These are phyloP conservation scores for Primulina eburnea DNA, from an alignment of 257 asterid species.

Conservation along the genomic window DNA sequence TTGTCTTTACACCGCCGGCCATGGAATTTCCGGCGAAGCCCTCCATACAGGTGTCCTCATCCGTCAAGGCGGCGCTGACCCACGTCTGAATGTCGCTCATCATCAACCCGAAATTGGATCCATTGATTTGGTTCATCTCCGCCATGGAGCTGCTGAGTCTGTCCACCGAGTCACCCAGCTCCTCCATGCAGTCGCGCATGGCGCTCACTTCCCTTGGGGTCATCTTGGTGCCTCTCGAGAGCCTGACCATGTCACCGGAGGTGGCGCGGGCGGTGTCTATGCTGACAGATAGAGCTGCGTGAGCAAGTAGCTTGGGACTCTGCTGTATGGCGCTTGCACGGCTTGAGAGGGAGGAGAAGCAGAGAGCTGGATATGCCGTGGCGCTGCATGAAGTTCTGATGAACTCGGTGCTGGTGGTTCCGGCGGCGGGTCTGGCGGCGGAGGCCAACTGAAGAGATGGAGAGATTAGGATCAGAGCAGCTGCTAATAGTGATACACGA, in stretches of 20 bases:
- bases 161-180: conserved; percentile 50
- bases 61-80: conserved; percentile 86
- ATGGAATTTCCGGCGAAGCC: conserved; percentile 52
- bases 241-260: conserved; percentile 36
- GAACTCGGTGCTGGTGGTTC: conserved; percentile 6
- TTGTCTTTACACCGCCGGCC: conserved; percentile 38
- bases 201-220: conserved; percentile 52
- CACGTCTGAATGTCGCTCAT: conserved; percentile 64
- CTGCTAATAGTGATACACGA: too few species aligned
- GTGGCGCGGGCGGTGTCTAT: conserved; percentile 42
- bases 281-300: conserved; percentile 53
- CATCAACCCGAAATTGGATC: conserved; percentile 31
- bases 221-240: conserved; percentile 40
- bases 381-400: conserved; percentile 56
- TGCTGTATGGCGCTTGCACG: conserved; percentile 44
- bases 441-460: too few species aligned
- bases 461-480: too few species aligned
- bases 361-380: conserved; percentile 64
- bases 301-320: conserved; percentile 52
- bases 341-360: conserved; percentile 56
- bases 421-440: too few species aligned
- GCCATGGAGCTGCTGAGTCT: conserved; percentile 37
- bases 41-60: conserved; percentile 65
- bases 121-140: conserved; percentile 44
- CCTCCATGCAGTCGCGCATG: conserved; percentile 68